Evolutionary conservation across 2,329 filamentous ascomycete species (phyloP), one percentile per base, ranked within the genome.

Genomic region (Akanthomyces muscarius): DNA sequence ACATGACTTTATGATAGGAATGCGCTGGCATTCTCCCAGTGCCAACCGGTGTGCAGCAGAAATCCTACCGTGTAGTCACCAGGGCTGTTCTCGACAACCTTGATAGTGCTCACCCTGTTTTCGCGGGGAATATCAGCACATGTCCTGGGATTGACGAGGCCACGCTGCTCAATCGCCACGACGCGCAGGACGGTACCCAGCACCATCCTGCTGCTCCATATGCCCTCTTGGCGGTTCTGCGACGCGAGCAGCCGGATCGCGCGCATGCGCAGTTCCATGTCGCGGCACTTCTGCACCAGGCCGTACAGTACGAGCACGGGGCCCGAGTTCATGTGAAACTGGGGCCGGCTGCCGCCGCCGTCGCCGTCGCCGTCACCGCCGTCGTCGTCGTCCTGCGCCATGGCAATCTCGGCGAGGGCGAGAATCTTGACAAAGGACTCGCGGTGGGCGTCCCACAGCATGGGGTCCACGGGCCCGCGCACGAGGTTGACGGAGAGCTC

Each of bases 271-370:
- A 64, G 41, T 2, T 51, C 57, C 33, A 47, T 11, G 11, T 64
- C 58, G 10, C 63, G 50, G 30, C 63, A 61, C 16, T 64, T 64
- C 7, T 54, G 52, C n/a, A 61, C 42, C 21, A 64, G 5, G 5
- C 57, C 63, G 16, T 64, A 61, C 21, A 64, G 1, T 1, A 64
- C 45, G 6, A 41, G 52, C 5, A 64, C 63, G 23, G 53, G 47
- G 1, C 63, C 63, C 28, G 63, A 33, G 41, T 62, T 59, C 58
- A 64, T 64, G 30, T 62, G 58, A 36, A 64, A 64, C 16, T 50
- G 52, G 4, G 54, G 54, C n/a, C 45, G 33, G 4, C n/a, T n/a
- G 36, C 3, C 23, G 7, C 13, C 16, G n/a, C 21, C 59, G 33
- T 5, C 6, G 13, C 13, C 21, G n/a, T 28, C 59, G 33, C 11